phyloP scores from a whole-genome alignment of 257 asterid species.

The Dorcoceras hygrometricum region DNA sequence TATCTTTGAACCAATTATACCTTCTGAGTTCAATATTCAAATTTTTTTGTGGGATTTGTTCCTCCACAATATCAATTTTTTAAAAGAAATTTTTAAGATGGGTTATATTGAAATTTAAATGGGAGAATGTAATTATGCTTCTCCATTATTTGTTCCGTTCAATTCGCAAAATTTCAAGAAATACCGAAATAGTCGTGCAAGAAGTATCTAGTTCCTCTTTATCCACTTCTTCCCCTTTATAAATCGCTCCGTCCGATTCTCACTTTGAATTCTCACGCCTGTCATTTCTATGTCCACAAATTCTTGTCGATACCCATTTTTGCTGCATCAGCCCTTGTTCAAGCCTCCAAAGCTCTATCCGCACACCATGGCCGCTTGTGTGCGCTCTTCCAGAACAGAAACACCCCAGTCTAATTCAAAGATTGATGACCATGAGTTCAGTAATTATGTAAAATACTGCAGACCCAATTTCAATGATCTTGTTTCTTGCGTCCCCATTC shows the following conservation, averaged over 20 bases:
- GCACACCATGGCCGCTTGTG: constrained; percentile 39
- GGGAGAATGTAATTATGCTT: too few species aligned
- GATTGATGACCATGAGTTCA: constrained; percentile 26
- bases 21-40: too few species aligned
- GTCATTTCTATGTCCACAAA: constrained; percentile 29
- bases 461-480: constrained; percentile 30
- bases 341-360: constrained; percentile 10
- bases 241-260: background rate
- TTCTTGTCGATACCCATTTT: constrained; percentile 17
- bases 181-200: background rate
- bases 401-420: constrained; percentile 25
- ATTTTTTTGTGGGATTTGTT: too few species aligned
- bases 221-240: background rate
- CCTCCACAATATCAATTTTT: too few species aligned
- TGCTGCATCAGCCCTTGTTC: background rate
- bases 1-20: too few species aligned
- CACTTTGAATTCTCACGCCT: background rate
- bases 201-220: background rate
- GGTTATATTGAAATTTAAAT: too few species aligned
- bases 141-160: too few species aligned
- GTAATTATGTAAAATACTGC: constrained; percentile 21
- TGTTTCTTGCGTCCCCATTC: constrained; percentile 23
- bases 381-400: constrained; percentile 32
- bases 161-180: background rate
- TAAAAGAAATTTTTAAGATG: too few species aligned